Base-by-base conservation (phyloP, 2,329 filamentous ascomycete species). In the Xylariaceae sp. region DNA sequence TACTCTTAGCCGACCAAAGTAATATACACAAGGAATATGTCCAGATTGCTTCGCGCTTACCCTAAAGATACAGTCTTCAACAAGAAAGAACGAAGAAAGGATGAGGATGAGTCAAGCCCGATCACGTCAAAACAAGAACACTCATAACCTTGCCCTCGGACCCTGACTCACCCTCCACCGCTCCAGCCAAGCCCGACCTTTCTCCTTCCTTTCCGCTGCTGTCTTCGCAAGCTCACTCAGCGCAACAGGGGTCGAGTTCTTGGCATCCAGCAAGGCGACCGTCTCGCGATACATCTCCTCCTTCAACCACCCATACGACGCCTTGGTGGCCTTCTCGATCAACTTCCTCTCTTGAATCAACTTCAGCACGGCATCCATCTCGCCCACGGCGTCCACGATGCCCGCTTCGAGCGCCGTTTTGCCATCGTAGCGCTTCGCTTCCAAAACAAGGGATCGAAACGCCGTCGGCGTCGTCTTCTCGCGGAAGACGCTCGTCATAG, bases 401-500 rank as follows among this genome's bases (percentile, higher is more conserved):
- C 88, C 88, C 0, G 79, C 80, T 56, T 82, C 79, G 0, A 90
- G 73, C 1, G 89, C 87, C 50, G 87, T 80, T 2, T 77, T 73
- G 0, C 82, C 88, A 13, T 79, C 76, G 69, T 87, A 91, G 56
- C 90, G 80, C 65, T 80, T 81, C 3, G 87, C 89, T 72, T 92
- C 90, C n/a, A 94, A 80, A 5, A 90, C 82, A 63, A 93, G 75
- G 48, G 77, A 76, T 42, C 88, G 80, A 71, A 87, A 88, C 0
- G 80, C 78, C 1, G 79, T 73, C 7, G 79, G 72, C 0, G 80
- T 67, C 2, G 87, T 72, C 74, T 93, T 94, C 66, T 86, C 76
- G 11, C 88, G 80, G 77, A 94, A 93, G 64, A 94, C 83, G 53
- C 80, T 78, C 56, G 82, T 82, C 88, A 95, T 92, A 60, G 88